Conservation (phyloP, 2,329 filamentous ascomycete genomes). For the Xylaria sp. region DNA sequence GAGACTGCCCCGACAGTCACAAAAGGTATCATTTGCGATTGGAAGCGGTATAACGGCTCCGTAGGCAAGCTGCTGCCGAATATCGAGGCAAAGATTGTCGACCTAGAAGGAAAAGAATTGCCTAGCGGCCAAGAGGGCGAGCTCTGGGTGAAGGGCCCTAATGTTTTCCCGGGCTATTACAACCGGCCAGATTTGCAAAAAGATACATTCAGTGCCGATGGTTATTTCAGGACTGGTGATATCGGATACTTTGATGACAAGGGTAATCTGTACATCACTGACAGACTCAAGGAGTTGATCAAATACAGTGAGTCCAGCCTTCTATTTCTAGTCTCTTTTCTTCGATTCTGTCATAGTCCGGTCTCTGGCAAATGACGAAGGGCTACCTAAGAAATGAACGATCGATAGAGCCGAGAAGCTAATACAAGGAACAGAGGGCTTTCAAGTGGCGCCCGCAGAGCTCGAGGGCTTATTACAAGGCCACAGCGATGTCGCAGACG, state of each 20-base stretch:
- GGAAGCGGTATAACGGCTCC: conserved; percentile 79
- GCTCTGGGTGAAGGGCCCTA: conserved; percentile 81
- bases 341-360: neutral
- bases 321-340: neutral
- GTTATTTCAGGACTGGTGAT: conserved; percentile 92
- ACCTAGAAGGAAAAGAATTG: conserved; percentile 66
- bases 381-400: neutral
- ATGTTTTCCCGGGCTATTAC: conserved; percentile 81
- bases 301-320: conserved; percentile 62
- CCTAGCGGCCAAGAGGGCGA: conserved; percentile 72
- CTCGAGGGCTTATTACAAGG: conserved; percentile 62
- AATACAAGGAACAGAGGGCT: conserved; percentile 65
- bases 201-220: conserved; percentile 77
- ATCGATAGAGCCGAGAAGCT: conserved; percentile 1
- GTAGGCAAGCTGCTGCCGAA: conserved; percentile 83
- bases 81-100: conserved; percentile 83
- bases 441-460: conserved; percentile 76
- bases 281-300: conserved; percentile 78
- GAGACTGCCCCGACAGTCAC: conserved; percentile 87
- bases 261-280: conserved; percentile 89
- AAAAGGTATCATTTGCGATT: conserved; percentile 77
- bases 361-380: neutral
- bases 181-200: conserved; percentile 77
- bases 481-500: conserved; percentile 62
- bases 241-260: conserved; percentile 80